Base-by-base conservation (phyloP, 2,329 filamentous ascomycete genomes). In the Penicillium sp. region DNA sequence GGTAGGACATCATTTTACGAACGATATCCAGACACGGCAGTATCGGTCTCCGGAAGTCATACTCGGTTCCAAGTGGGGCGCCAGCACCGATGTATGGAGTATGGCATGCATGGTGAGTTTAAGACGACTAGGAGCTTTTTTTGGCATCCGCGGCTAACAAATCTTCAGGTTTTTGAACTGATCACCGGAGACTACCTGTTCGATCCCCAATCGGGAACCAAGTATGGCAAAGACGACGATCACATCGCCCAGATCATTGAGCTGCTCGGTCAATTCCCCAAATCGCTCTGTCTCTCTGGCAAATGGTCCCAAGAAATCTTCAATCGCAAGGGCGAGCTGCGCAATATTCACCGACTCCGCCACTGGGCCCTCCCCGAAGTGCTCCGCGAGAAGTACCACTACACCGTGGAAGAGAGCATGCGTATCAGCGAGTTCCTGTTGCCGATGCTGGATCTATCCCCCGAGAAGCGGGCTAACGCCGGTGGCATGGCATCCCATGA, bases 221-320 rank as follows among this genome's bases (percentile, higher is more conserved):
- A 97, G 70, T 98, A 98, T 67, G 93, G 93, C 63, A 98, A 98
- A 71, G 93, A 98, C 62, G 93, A 98, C 71, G 93, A 98, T 63
- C 93, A 98, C 70, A 96, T 98, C 53, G 93, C 93, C 7, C 93
- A 98, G 64, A 97, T 98, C 58, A 97, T 98, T 63, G 93, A 98
- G 68, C 78, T 98, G 4, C 81, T 98, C 13, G 93, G 93, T 7
- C 83, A 86, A 1, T 97, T 97, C 63, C 91, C 93, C 38, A 94
- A 94, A 65, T 86, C 87, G 4, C 78, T 97, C 34, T 96, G 88
- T 67, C 78, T 95, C 39, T 85, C 86, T 1, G 93, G 93, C 36
- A 96, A 96, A 69, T 97, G 93, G 93, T 90, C 85, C 10, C 91
- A 96, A 67, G 93, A 97, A 65, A 98, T 98, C 49, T 98, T 98